Conservation (phyloP, 1,284 basidiomycete species). For the Leccinum variabile region DNA sequence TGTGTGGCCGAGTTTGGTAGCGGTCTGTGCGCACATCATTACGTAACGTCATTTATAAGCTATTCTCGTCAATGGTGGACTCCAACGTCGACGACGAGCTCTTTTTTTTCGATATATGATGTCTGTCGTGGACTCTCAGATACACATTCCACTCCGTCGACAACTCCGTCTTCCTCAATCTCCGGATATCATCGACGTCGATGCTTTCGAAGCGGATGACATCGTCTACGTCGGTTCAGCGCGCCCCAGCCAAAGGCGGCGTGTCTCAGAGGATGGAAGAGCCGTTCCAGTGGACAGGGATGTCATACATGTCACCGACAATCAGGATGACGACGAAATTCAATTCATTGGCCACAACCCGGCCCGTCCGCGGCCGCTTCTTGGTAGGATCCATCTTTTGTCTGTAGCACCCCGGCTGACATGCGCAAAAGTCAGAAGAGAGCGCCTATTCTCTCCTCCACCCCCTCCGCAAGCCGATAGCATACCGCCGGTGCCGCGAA, state of each 20-base stretch:
- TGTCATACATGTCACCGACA: slow-evolving; percentile 42
- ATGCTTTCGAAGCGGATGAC: slow-evolving; percentile 38
- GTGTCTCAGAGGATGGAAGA: slow-evolving; percentile 22
- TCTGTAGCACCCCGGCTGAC: slow-evolving; percentile 3
- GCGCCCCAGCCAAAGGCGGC: slow-evolving; percentile 33
- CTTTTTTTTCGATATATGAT: slow-evolving; percentile 18
- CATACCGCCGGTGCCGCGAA: slow-evolving; percentile 41
- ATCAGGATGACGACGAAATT: slow-evolving; percentile 42
- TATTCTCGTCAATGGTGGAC: background rate
- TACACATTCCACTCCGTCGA: slow-evolving; percentile 10
- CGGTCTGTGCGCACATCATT: slow-evolving; percentile 34
- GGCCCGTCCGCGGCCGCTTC: slow-evolving; percentile 17
- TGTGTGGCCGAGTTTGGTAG: slow-evolving; percentile 31
- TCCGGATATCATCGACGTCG: slow-evolving; percentile 41
- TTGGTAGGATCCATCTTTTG: slow-evolving; percentile 20
- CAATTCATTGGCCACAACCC: slow-evolving; percentile 29
- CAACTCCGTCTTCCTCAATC: slow-evolving; percentile 18
- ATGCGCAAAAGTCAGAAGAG: slow-evolving; percentile 16
- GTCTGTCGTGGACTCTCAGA: slow-evolving; percentile 21
- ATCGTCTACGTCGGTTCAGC: slow-evolving; percentile 22
- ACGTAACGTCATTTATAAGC: slow-evolving; percentile 28
- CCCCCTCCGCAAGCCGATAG: slow-evolving; percentile 36
- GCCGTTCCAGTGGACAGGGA: slow-evolving; percentile 19
- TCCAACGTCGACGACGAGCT: slow-evolving; percentile 22
- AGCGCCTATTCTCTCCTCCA: slow-evolving; percentile 45